phyloP scores from a whole-genome alignment of 2,329 filamentous ascomycete genomes.

The Seiridium unicorne region DNA sequence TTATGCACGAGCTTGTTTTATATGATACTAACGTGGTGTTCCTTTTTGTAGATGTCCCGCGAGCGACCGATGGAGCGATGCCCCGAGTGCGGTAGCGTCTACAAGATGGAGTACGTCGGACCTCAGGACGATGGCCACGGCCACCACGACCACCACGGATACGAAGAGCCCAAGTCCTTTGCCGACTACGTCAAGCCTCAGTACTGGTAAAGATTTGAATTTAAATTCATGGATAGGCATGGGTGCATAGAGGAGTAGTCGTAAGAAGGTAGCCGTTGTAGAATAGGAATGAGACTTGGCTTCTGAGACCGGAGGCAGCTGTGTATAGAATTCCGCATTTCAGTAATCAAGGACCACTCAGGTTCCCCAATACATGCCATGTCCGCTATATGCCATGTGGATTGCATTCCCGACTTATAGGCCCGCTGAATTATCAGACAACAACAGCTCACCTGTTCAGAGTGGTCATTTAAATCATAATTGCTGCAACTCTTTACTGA shows the following conservation, averaged over 20 bases:
- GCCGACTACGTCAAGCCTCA: slow-evolving; percentile 94
- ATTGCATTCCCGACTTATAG: neutral
- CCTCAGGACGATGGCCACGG: slow-evolving; percentile 70
- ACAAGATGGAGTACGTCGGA: slow-evolving; percentile 97
- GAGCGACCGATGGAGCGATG: slow-evolving; percentile 92
- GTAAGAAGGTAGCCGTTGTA: neutral
- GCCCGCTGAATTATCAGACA: neutral
- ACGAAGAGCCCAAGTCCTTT: slow-evolving; percentile 91
- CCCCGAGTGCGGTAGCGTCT: slow-evolving; percentile 92
- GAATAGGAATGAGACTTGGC: slow-evolving; percentile 2
- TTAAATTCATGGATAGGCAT: neutral
- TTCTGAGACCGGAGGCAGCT: slow-evolving; percentile 2
- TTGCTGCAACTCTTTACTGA: no score
- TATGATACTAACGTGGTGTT: neutral
- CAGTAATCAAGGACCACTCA: slow-evolving; percentile 4
- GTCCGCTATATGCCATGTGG: no score
- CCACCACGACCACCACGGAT: slow-evolving; percentile 57
- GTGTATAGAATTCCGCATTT: slow-evolving; percentile 10
- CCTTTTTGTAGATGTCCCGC: slow-evolving; percentile 65
- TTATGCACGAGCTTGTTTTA: no score
- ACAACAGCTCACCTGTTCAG: neutral
- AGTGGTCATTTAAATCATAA: no score
- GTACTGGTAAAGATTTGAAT: slow-evolving; percentile 67
- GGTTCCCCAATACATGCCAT: no score
- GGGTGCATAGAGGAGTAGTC: slow-evolving; percentile 4